phyloP scores from a whole-genome alignment of 1,284 basidiomycete species.

The Takashimella tepidaria region DNA sequence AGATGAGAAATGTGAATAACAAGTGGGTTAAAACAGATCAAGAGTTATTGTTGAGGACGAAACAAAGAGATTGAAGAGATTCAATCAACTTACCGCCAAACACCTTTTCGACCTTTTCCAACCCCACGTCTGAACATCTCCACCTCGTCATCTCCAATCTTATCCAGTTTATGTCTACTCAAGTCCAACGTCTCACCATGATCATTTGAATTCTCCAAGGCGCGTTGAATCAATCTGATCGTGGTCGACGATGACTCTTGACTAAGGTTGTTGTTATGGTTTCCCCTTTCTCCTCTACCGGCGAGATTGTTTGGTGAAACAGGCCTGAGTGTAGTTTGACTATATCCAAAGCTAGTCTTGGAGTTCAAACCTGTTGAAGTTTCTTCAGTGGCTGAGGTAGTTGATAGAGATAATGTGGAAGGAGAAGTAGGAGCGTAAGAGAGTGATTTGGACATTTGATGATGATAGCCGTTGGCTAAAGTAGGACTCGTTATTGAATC shows the following conservation, averaged over 20 bases:
- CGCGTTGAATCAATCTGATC: conserved; percentile 54
- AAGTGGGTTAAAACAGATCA: background rate
- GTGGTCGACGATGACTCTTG: conserved; percentile 6
- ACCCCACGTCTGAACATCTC: conserved; percentile 60
- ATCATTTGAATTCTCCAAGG: conserved; percentile 64
- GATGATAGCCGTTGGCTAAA: background rate
- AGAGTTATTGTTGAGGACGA: background rate
- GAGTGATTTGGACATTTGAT: background rate
- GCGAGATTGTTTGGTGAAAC: background rate
- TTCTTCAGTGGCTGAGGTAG: background rate
- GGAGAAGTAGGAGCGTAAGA: background rate
- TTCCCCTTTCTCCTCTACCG: too few relatives aligned
- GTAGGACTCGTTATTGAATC: background rate
- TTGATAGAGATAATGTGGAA: background rate
- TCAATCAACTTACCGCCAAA: conserved; percentile 63
- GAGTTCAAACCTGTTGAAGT: background rate
- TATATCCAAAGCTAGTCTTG: background rate
- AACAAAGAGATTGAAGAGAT: background rate
- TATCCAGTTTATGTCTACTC: conserved; percentile 66
- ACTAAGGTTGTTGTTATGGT: background rate
- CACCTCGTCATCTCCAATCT: conserved; percentile 67
- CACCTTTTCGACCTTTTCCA: conserved; percentile 53
- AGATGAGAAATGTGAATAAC: too few relatives aligned
- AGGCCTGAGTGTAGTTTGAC: conserved; percentile 1
- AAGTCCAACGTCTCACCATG: conserved; percentile 75